phyloP scores from a whole-genome alignment of 352 stramenopile species.

The Globisporangium radiosum region DNA sequence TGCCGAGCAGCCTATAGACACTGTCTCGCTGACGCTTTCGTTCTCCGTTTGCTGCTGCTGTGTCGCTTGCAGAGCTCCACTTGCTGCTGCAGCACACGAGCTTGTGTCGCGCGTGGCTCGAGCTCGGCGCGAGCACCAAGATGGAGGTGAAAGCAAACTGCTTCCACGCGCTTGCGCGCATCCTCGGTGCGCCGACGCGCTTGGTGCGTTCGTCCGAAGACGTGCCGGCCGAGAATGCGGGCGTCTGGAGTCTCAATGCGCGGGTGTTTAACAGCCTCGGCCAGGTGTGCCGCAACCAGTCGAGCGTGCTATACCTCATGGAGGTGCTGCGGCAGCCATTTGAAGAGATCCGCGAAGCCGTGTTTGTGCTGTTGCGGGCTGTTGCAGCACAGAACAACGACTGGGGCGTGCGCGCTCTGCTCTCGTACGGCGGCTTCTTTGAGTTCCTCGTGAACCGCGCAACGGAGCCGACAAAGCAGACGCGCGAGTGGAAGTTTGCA shows the following conservation, averaged over 20 bases:
- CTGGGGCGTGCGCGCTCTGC: conserved; percentile 59
- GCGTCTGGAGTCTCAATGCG: conserved; percentile 60
- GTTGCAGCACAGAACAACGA: conserved; percentile 75
- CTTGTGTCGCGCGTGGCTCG: conserved; percentile 54
- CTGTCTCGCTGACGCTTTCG: not conserved
- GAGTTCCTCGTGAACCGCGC: conserved; percentile 79
- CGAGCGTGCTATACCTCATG: conserved; percentile 68
- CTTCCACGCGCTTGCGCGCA: conserved; percentile 54
- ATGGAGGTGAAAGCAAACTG: conserved; percentile 73
- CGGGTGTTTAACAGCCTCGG: conserved; percentile 62
- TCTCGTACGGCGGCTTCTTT: conserved; percentile 77
- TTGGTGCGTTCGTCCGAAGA: conserved; percentile 24
- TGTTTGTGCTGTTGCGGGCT: conserved; percentile 72
- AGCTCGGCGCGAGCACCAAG: conserved; percentile 50
- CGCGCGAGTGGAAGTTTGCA: conserved; percentile 86
- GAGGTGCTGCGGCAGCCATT: conserved; percentile 77
- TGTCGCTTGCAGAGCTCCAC: conserved; percentile 41
- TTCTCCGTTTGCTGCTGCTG: not conserved
- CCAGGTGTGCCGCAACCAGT: conserved; percentile 35
- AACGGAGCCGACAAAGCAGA: conserved; percentile 80
- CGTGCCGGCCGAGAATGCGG: conserved; percentile 48
- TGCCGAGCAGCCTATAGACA: not conserved
- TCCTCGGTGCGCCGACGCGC: conserved; percentile 44
- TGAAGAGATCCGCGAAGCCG: conserved; percentile 66
- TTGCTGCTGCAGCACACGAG: conserved; percentile 65